phyloP scores from a whole-genome alignment of 805 yeast species.

The Starmerella apicola region DNA sequence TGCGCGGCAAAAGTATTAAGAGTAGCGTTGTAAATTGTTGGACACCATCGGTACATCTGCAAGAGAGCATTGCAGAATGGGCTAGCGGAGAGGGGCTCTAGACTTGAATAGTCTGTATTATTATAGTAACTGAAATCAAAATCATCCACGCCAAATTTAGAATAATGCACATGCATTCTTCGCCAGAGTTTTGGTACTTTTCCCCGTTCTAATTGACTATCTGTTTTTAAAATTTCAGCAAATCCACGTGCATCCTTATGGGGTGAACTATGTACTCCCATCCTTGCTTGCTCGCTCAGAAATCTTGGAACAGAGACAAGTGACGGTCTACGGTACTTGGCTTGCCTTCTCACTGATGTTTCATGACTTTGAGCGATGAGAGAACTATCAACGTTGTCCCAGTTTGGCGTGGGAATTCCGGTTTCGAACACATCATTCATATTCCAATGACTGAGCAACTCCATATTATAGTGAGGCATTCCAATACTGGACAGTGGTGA shows the following conservation, averaged over 20 bases:
- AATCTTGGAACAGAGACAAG: conserved; percentile 32
- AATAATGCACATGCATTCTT: conserved; percentile 63
- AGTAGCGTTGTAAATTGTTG: conserved; percentile 57
- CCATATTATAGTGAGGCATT: conserved; percentile 72
- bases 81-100: conserved; percentile 78
- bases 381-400: conserved; percentile 7
- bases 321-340: conserved; percentile 20
- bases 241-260: conserved; percentile 1
- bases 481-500: conserved; percentile 63
- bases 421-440: conserved; percentile 43
- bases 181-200: conserved; percentile 63
- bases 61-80: conserved; percentile 65
- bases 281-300: conserved; percentile 42
- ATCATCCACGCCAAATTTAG: conserved; percentile 84
- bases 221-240: conserved; percentile 9
- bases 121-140: conserved; percentile 85
- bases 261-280: neutral
- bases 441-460: conserved; percentile 65
- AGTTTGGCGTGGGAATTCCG: conserved; percentile 44
- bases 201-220: conserved; percentile 20
- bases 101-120: conserved; percentile 59
- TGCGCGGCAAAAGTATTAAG: conserved; percentile 43
- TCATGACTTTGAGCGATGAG: conserved; percentile 10
- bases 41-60: conserved; percentile 67
- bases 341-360: neutral